Evolutionary conservation across 306 rosid genomes (phyloP), one percentile per base, ranked within the genome.

Genomic region (Biancaea sappan): DNA sequence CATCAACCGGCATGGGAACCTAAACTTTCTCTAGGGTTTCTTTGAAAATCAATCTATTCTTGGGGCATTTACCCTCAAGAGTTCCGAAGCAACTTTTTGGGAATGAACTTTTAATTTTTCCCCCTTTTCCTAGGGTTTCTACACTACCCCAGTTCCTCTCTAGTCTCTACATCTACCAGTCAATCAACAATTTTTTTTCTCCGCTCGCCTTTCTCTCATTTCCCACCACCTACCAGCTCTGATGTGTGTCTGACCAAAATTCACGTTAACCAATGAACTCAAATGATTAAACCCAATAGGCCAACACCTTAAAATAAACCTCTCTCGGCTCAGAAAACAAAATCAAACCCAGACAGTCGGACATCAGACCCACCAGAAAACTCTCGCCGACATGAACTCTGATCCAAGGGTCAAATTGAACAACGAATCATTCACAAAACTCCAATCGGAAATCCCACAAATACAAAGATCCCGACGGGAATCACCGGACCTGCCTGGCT

Each of bases 191-290:
- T 16, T 50, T 75, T 38, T 38, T 10, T 32, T 9, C 1, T 19
- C 48, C 22, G n/a, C n/a, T 15, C 75, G 24, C 46, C 37, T 77
- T 69, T 50, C 52, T 62, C 80, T 68, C 81, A 71, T 66, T 66
- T 72, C 88, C 79, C 80, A 83, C 86, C 84, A 89, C 86, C 97
- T 81, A 87, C 81, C 92, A 84, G 92, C 82, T 86, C 68, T 80
- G 74, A 71, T 80, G 80, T 22, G 69, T 67, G 53, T 84, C 91
- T 90, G 89, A 84, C 89, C 80, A 81, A 81, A 81, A 76, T 53
- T 81, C 86, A 77, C 89, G 70, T 68, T 74, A 76, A 81, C 84
- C 84, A 62, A 83, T 75, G 73, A 83, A 81, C 75, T 77, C 53
- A 71, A 82, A 89, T 79, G 84, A 84, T 86, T 78, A 76, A 79